Percentiles rank a stretch among this genome's conserved stretches.
phyloP scores from a whole-genome alignment of 75 land plant species.

The Pseudotsuga menziesii region DNA sequence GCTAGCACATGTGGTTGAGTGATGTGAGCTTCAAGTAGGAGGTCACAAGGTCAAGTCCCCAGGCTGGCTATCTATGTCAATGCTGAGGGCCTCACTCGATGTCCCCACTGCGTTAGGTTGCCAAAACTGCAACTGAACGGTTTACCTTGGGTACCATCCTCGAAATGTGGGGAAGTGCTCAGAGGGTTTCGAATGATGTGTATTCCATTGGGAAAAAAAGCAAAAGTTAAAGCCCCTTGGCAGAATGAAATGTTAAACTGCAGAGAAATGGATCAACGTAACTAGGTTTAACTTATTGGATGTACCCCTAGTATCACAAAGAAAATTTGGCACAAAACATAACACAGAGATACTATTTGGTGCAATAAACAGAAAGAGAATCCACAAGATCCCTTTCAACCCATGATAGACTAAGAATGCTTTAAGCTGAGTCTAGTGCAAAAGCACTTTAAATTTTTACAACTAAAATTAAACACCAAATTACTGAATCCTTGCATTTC shows the following conservation, averaged over 20 bases:
- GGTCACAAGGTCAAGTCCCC: no score
- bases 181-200: no score
- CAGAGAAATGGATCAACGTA: neutral
- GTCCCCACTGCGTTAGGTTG: no score
- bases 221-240: neutral
- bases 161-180: no score
- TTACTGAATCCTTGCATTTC: neutral
- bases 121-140: no score
- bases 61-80: no score
- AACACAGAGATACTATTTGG: neutral
- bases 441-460: neutral
- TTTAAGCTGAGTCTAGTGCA: neutral
- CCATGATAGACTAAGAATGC: no score
- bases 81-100: no score
- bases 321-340: neutral
- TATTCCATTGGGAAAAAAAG: no score
- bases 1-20: no score
- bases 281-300: neutral
- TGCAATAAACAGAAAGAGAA: neutral
- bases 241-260: neutral
- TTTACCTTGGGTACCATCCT: no score
- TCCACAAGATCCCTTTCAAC: neutral
- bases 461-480: neutral
- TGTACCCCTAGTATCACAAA: neutral
- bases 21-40: no score